A percentile compares a stretch with the other conserved stretches of the same genome.
These are phyloP conservation scores for Glonium stellatum DNA, from an alignment of 495 filamentous ascomycete species.

Conservation along the genomic window DNA sequence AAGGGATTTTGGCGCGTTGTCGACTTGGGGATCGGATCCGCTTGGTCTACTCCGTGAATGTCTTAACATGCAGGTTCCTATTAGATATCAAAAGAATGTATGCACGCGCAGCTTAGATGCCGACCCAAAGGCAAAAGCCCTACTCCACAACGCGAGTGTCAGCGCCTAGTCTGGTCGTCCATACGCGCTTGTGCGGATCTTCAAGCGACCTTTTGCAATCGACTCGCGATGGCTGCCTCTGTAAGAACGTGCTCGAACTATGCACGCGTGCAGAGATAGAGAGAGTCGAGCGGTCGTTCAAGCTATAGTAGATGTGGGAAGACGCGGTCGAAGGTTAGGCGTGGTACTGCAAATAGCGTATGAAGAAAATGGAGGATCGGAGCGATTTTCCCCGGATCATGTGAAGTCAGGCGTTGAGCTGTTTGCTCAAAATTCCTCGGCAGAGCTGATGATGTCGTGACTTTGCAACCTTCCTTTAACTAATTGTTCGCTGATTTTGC, in stretches of 20 bases:
- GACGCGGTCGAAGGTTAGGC: too few species aligned
- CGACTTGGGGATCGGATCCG: background rate
- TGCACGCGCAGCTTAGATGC: background rate
- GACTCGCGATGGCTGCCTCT: background rate
- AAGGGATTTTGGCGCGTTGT: background rate
- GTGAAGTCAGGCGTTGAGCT: background rate
- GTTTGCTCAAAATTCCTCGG: background rate
- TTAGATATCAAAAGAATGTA: background rate
- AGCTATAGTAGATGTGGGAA: too few species aligned
- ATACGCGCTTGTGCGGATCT: conserved; percentile 10
- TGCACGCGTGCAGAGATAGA: background rate
- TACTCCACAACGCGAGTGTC: conserved; percentile 10
- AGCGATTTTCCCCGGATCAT: conserved; percentile 2
- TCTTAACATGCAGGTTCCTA: background rate
- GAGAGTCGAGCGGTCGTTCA: background rate
- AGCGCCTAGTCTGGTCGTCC: conserved; percentile 7
- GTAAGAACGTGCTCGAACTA: background rate
- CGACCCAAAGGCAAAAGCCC: conserved; percentile 1
- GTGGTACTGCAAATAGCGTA: background rate
- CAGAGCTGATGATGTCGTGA: background rate
- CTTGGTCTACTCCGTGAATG: background rate
- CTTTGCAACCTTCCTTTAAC: background rate
- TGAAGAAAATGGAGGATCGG: background rate
- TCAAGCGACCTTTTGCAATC: background rate
- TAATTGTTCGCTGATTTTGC: background rate